Evolutionary conservation across 2,329 filamentous ascomycete genomes (phyloP).

Genomic region (Exserohilum rostratum): DNA sequence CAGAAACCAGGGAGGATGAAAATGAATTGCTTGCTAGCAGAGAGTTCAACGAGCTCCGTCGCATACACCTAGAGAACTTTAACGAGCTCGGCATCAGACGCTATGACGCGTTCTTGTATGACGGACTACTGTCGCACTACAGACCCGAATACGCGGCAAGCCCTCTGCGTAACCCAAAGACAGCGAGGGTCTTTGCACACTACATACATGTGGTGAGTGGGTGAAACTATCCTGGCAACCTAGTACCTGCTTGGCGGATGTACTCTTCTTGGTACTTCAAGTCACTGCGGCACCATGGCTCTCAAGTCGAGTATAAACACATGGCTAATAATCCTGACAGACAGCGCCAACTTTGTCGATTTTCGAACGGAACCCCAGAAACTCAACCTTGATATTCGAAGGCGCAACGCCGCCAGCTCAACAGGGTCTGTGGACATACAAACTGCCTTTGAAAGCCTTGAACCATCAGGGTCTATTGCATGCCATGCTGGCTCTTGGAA

Average conservation of each 20-base stretch:
- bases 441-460: conserved; percentile 78
- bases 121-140: conserved; percentile 54
- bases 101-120: conserved; percentile 56
- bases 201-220: conserved; percentile 74
- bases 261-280: not conserved
- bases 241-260: not conserved
- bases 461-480: conserved; percentile 87
- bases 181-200: conserved; percentile 84
- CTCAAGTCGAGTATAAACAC: not conserved
- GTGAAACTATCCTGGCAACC: not conserved
- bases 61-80: conserved; percentile 44
- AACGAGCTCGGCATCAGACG: conserved; percentile 48
- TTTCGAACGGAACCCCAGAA: conserved; percentile 81
- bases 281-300: too few species aligned
- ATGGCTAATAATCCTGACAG: conserved; percentile 19
- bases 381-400: conserved; percentile 71
- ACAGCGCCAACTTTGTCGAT: conserved; percentile 86
- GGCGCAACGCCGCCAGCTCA: conserved; percentile 37
- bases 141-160: conserved; percentile 56
- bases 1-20: conserved; percentile 26
- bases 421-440: conserved; percentile 68
- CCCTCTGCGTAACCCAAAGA: conserved; percentile 79
- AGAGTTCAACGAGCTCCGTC: conserved; percentile 47
- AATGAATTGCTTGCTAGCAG: conserved; percentile 31
- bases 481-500: conserved; percentile 85